Evolutionary conservation across 2,329 filamentous ascomycete genomes (phyloP), one percentile per base, ranked within the genome.

Genomic region (Cytospora piceae): DNA sequence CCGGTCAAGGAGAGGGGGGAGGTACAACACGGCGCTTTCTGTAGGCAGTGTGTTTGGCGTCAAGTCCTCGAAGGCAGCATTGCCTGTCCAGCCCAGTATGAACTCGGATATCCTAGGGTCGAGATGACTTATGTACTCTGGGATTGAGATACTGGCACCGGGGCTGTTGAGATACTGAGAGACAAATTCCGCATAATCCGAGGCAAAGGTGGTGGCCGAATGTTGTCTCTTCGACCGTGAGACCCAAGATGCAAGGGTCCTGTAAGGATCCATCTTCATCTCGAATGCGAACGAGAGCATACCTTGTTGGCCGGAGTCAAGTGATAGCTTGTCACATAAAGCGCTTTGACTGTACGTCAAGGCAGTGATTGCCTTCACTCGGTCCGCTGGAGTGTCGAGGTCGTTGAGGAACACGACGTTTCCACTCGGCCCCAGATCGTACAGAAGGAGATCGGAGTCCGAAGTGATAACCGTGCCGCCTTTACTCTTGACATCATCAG

Each of bases 371-470:
- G 61, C 69, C 67, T 37, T 74, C 66, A 31, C 73, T 39, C 31
- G 56, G 31, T 5, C 55, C 20, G 27, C 70, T 42, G 34, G 20
- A 11, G 27, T 2, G 31, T 85, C 81, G 1, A 94, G 75, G 57
- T 92, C 89, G 64, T 84, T 81, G 34, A 96, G 84, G 64, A 94
- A 89, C 0, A 88, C 80, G 0, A 96, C 87, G 0, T 82, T 80
- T 0, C 90, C 90, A 1, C 82, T 69, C 0, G 73, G 58, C 0
- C 88, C 89, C 11, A 94, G 81, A 65, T 92, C 84, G 73, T 94
- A 89, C 0, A 94, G 82, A 0, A 96, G 79, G 11, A 97, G 82
- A 73, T 98, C 94, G 0, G 93, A 96, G 72, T 98, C 94, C n/a
- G 87, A 89, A 0, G 93, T 96, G 8, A 97, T 77, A 17, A 93